These are phyloP conservation scores for Metarhizium brunneum DNA, from an alignment of 2,329 filamentous ascomycete species.

Conservation along the genomic window DNA sequence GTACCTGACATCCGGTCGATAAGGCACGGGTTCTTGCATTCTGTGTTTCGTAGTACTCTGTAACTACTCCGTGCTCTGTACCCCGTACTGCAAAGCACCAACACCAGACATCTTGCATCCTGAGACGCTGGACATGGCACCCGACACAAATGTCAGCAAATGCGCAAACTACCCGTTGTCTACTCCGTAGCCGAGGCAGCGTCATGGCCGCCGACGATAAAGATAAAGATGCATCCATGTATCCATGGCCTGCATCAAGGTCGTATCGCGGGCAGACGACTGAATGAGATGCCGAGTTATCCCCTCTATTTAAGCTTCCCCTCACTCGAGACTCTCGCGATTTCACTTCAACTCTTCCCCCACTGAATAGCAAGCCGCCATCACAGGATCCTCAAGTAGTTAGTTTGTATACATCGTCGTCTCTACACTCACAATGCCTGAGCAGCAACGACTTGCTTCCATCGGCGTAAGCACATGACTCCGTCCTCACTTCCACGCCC, in stretches of 20 bases:
- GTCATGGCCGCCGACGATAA: no score
- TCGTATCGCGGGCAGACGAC: neutral
- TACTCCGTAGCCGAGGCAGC: no score
- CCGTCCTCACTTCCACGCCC: neutral
- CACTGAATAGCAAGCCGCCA: neutral
- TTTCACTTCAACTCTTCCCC: neutral
- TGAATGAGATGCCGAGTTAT: neutral
- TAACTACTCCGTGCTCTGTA: no score
- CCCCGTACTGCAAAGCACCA: no score
- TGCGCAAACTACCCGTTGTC: no score
- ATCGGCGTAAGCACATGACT: slow-evolving; percentile 2
- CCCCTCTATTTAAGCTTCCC: neutral
- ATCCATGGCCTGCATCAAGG: neutral
- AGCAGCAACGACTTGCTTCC: slow-evolving; percentile 1
- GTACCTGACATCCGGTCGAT: no score
- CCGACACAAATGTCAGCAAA: no score
- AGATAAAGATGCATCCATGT: neutral
- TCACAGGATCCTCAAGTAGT: neutral
- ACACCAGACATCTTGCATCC: no score
- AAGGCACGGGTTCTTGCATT: no score
- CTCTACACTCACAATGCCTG: neutral
- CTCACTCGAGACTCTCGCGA: neutral
- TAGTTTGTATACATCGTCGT: neutral
- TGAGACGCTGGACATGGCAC: no score
- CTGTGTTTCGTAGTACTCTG: no score